Conservation (phyloP, 495 filamentous ascomycete species). For the Friedmanniomyces simplex region DNA sequence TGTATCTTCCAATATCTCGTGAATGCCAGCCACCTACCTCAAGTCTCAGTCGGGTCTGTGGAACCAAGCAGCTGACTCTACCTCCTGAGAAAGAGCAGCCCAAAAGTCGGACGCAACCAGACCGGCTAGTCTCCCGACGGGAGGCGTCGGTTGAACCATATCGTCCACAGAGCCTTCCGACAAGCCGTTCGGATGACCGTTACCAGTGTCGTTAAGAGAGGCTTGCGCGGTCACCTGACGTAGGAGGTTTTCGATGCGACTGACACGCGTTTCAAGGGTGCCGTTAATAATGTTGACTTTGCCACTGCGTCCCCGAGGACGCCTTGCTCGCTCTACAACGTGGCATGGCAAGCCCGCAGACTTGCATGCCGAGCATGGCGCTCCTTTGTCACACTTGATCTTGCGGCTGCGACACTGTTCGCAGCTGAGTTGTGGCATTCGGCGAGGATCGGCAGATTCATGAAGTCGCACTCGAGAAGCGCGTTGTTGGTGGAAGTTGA, state of each 20-base stretch:
- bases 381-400: slow-evolving; percentile 5
- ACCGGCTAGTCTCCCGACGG: neutral
- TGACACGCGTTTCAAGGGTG: neutral
- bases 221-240: neutral
- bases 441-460: too few relatives aligned
- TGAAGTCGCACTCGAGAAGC: too few relatives aligned
- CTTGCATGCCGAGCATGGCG: slow-evolving; percentile 1
- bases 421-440: slow-evolving; percentile 4
- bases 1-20: neutral
- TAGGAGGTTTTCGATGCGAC: neutral
- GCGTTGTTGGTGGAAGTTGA: too few relatives aligned
- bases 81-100: neutral
- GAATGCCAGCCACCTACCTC: neutral
- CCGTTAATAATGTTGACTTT: neutral
- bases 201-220: neutral
- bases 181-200: neutral
- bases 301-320: slow-evolving; percentile 1
- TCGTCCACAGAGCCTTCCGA: neutral
- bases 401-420: slow-evolving; percentile 7
- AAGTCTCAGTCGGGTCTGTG: neutral
- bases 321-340: neutral
- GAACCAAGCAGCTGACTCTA: neutral
- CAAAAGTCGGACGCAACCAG: neutral
- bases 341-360: slow-evolving; percentile 1
- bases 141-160: neutral